Evolutionary conservation across 805 yeast species (phyloP).

Genomic region (Candida rishiriensis): DNA sequence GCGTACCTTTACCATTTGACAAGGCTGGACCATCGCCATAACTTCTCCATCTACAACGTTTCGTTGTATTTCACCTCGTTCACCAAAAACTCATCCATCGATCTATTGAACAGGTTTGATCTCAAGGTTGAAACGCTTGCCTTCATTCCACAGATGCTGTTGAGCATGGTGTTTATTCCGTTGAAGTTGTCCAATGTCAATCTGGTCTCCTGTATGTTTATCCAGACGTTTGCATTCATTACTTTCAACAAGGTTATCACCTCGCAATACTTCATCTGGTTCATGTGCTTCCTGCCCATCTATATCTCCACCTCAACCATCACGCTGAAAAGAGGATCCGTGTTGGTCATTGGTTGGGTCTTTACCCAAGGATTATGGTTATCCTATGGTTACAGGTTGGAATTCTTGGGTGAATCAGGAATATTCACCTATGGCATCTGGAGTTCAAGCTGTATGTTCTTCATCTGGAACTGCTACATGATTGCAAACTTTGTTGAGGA

Average conservation of each 20-base stretch:
- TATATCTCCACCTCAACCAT: slow-evolving; percentile 47
- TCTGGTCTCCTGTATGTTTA: slow-evolving; percentile 52
- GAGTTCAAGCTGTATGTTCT: slow-evolving; percentile 22
- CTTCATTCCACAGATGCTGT: slow-evolving; percentile 73
- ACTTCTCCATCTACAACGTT: slow-evolving; percentile 83
- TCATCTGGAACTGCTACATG: slow-evolving; percentile 22
- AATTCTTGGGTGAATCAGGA: slow-evolving; percentile 61
- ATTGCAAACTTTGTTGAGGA: slow-evolving; percentile 19
- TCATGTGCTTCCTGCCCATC: slow-evolving; percentile 77
- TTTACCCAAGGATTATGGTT: slow-evolving; percentile 75
- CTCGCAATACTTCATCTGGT: slow-evolving; percentile 96
- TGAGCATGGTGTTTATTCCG: slow-evolving; percentile 61
- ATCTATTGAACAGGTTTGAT: slow-evolving; percentile 4
- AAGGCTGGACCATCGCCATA: slow-evolving; percentile 90
- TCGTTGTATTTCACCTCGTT: slow-evolving; percentile 61
- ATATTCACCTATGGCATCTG: slow-evolving; percentile 23
- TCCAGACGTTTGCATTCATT: slow-evolving; percentile 77
- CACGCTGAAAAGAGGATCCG: slow-evolving; percentile 34
- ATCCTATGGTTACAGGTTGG: slow-evolving; percentile 68
- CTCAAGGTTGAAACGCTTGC: slow-evolving; percentile 45
- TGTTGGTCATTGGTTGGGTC: slow-evolving; percentile 56
- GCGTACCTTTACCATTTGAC: slow-evolving; percentile 79
- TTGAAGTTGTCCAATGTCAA: slow-evolving; percentile 35
- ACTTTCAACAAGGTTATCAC: slow-evolving; percentile 82
- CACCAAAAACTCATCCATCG: slow-evolving; percentile 10